Base-by-base conservation (phyloP, 495 filamentous ascomycete species). In the Talaromyces borbonicus region DNA sequence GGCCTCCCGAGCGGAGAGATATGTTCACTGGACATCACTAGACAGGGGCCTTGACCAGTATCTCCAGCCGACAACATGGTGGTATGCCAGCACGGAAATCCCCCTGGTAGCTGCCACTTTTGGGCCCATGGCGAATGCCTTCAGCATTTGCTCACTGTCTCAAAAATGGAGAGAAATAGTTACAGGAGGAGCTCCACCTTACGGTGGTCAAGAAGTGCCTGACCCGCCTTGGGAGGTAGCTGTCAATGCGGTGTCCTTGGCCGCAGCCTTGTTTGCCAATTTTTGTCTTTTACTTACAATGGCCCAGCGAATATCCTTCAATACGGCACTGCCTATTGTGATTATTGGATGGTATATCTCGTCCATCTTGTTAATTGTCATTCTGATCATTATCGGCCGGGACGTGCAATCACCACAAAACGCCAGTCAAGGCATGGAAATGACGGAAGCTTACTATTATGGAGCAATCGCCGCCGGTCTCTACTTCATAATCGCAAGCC, bases 61-160 rank as follows among this genome's bases (percentile, higher is more conserved):
- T 16, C 36, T 47, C 16, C 38, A 74, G 46, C 47, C 47, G 39
- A 59, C 53, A 47, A 79, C 80, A 31, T 95, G 87, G 87, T 95
- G 88, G 87, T 82, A 90, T 52, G 84, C 85, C 7, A 84, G 80
- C 16, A 85, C 86, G 0, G 84, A 79, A 8, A 86, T 87, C 51
- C 88, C 88, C 23, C 73, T 93, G 53, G 68, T 88, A 23, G 85
- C 87, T 22, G 67, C 67, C 58, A 90, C 86, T 0, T 80, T 95
- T 44, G 88, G 88, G 0, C 88, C 88, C 3, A 84, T 92, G 47
- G 87, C 87, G 16, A 81, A 67, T 71, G 80, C 84, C 15, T 87
- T 94, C 72, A 85, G 74, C 58, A 80, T 95, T 30, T 86, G 84
- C 57, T 80, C 84, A 20, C 65, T 95, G 26, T 78, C 81, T 5